Base-by-base conservation (phyloP, 306 rosid species). In the Betula pendula region DNA sequence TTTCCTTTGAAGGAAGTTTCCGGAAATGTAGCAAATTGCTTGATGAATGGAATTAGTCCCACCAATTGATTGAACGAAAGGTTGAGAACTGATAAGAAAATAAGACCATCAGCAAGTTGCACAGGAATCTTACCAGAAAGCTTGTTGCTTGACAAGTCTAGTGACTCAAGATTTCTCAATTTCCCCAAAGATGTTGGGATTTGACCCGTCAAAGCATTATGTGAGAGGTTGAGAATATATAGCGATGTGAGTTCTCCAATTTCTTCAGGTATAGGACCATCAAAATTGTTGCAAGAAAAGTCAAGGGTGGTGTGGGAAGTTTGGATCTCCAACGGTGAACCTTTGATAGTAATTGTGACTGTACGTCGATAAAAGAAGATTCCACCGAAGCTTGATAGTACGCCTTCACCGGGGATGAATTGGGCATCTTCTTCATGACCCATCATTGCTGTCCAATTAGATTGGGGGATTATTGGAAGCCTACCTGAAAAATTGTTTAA, bases 391-490 rank as follows among this genome's bases (percentile, higher is more conserved):
- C n/a, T n/a, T n/a, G n/a, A n/a, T n/a, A n/a, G n/a, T n/a, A n/a
- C n/a, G n/a, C n/a, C n/a, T n/a, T n/a, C n/a, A n/a, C n/a, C n/a
- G n/a, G n/a, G n/a, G n/a, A n/a, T n/a, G n/a, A n/a, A n/a, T n/a
- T n/a, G n/a, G n/a, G n/a, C n/a, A n/a, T n/a, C n/a, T n/a, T n/a
- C n/a, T n/a, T 0, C 0, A 45, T 76, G 70, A 45, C n/a, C 68
- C 72, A 33, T 76, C 89, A 90, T 85, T 68, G 84, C 89, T 52
- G 55, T 48, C 96, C 90, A 88, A 0, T 15, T 76, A 53, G 11
- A 72, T 70, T 84, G 77, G 62, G 5, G 43, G n/a, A 2, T 65
- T 60, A 35, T 75, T 3, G 83, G 91, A 43, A 89, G 52, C n/a
- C 2, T 55, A 2, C 62, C 31, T 8, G 13, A 2, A 10, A 55